Evolutionary conservation across 1,284 basidiomycete species (phyloP).

Genomic region (Rhodotorula sp.): DNA sequence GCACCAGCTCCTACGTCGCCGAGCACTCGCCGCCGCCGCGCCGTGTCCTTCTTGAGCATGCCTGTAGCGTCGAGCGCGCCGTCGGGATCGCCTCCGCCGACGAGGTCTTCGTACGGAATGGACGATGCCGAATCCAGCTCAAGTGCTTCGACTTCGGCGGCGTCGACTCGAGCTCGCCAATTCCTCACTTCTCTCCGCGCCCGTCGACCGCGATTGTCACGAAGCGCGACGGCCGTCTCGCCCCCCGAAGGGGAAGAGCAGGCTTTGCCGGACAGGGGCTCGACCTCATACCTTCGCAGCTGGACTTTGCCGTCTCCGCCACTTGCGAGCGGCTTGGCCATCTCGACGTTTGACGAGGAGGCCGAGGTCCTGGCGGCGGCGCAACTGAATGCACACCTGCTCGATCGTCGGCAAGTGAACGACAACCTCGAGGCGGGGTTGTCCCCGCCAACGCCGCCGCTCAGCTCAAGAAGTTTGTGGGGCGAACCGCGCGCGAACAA

Average conservation of each 20-base stretch:
- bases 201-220: slow-evolving; percentile 26
- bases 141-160: not conserved
- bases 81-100: not conserved
- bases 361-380: slow-evolving; percentile 4
- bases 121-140: not conserved
- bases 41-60: not conserved
- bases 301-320: slow-evolving; percentile 3
- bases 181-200: slow-evolving; percentile 35
- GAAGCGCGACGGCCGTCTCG: slow-evolving; percentile 18
- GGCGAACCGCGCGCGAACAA: not conserved
- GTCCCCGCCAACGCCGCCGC: not conserved
- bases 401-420: slow-evolving; percentile 11
- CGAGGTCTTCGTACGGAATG: too few relatives aligned
- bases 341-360: slow-evolving; percentile 6
- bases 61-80: not conserved
- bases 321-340: not conserved
- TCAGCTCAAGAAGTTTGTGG: not conserved
- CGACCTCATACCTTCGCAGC: not conserved
- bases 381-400: slow-evolving; percentile 10
- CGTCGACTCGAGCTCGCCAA: slow-evolving; percentile 7
- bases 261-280: not conserved
- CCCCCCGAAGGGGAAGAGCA: slow-evolving; percentile 3
- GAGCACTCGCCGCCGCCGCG: not conserved
- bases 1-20: not conserved
- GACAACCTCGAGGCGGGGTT: not conserved